Evolutionary conservation across 2,329 filamentous ascomycete genomes (phyloP).

Genomic region (Colletotrichum sp.): DNA sequence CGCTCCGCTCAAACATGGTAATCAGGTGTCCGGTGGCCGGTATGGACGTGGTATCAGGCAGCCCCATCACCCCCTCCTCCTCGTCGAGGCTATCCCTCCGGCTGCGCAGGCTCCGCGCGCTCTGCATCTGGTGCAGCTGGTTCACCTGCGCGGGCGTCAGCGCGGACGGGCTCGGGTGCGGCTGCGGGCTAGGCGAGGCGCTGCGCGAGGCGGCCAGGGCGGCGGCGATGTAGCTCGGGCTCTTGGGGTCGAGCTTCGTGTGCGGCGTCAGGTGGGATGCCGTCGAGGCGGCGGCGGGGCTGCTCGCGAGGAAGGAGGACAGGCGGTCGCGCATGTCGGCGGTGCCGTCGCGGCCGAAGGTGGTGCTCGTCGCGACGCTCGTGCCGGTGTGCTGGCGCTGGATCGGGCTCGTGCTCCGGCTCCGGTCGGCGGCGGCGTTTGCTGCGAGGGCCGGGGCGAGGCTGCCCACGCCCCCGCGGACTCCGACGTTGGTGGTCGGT

Average conservation of each 20-base stretch:
- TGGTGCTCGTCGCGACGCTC: constrained; percentile 28
- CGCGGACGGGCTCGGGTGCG: background rate
- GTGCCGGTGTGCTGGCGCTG: constrained; percentile 43
- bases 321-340: constrained; percentile 27
- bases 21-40: constrained; percentile 69
- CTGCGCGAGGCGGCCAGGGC: constrained; percentile 49
- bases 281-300: background rate
- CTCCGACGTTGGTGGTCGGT: background rate
- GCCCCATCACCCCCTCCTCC: constrained; percentile 32
- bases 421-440: constrained; percentile 33
- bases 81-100: constrained; percentile 36
- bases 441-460: constrained; percentile 32
- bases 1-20: constrained; percentile 65
- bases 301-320: constrained; percentile 27
- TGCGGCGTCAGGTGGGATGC: constrained; percentile 21
- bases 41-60: constrained; percentile 63
- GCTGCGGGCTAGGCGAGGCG: constrained; percentile 22
- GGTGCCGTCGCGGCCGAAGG: constrained; percentile 1
- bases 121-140: constrained; percentile 12
- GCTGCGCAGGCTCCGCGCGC: background rate
- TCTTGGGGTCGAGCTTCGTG: constrained; percentile 45
- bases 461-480: constrained; percentile 32
- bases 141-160: constrained; percentile 17
- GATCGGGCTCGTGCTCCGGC: constrained; percentile 29
- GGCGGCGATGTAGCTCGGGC: constrained; percentile 66